Conservation (phyloP, 345 rosid species). For the Angophora floribunda region DNA sequence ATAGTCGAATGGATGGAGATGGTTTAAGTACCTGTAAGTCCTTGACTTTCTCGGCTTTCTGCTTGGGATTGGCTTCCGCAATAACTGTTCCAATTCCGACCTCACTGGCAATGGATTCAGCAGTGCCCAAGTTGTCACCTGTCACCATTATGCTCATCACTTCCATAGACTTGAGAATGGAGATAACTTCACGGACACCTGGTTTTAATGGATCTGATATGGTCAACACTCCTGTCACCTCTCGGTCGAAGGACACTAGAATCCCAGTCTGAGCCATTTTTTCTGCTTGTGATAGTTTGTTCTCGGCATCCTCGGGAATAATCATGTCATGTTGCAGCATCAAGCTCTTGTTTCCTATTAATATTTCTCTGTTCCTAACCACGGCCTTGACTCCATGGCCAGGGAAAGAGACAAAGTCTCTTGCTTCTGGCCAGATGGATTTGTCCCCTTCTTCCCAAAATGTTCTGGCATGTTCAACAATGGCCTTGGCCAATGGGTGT, state of each 20-base stretch:
- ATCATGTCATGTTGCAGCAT: slow-evolving; percentile 28
- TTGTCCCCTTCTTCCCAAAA: slow-evolving; percentile 61
- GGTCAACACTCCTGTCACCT: slow-evolving; percentile 53
- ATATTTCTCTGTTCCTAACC: slow-evolving; percentile 41
- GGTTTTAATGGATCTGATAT: slow-evolving; percentile 77
- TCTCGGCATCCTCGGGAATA: slow-evolving; percentile 49
- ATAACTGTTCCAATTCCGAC: slow-evolving; percentile 66
- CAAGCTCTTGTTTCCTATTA: slow-evolving; percentile 71
- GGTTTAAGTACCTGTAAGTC: slow-evolving; percentile 49
- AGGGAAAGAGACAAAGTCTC: slow-evolving; percentile 49
- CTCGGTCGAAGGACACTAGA: slow-evolving; percentile 48
- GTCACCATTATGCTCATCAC: slow-evolving; percentile 73
- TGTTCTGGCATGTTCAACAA: slow-evolving; percentile 62
- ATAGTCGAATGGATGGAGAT: background rate
- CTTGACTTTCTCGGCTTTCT: slow-evolving; percentile 74
- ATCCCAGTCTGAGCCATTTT: slow-evolving; percentile 72
- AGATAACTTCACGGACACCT: slow-evolving; percentile 49
- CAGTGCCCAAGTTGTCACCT: slow-evolving; percentile 92
- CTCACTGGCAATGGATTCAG: slow-evolving; percentile 62
- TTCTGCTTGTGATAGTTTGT: slow-evolving; percentile 51
- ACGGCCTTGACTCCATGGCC: slow-evolving; percentile 78
- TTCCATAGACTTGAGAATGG: slow-evolving; percentile 63
- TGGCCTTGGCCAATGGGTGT: slow-evolving; percentile 80
- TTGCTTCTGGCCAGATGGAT: slow-evolving; percentile 68
- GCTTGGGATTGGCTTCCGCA: slow-evolving; percentile 81